Percentiles rank a stretch among this genome's conserved stretches.
Conservation (phyloP, 306 rosid genomes). For the Carpinus fangiana region DNA sequence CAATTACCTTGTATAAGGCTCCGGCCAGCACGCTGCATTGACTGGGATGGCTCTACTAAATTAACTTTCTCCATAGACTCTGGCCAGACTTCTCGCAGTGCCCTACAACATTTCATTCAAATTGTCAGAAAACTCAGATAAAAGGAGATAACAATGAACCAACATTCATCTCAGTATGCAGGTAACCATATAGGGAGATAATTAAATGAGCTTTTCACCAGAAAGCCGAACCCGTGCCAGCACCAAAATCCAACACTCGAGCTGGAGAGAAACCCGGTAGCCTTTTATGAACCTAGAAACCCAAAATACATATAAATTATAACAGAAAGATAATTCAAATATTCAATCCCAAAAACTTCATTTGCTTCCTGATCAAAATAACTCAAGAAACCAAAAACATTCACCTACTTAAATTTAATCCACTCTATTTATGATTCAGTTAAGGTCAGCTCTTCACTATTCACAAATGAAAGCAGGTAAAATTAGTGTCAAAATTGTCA, state of each 20-base stretch:
- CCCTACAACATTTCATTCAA: slow-evolving; percentile 58
- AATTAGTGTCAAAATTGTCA: no score
- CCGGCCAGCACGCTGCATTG: slow-evolving; percentile 91
- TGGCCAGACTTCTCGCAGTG: slow-evolving; percentile 92
- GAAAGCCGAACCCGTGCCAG: slow-evolving; percentile 94
- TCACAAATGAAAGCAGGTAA: not conserved
- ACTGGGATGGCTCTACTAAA: slow-evolving; percentile 87
- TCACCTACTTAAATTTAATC: not conserved
- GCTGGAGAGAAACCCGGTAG: slow-evolving; percentile 82
- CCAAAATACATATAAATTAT: not conserved
- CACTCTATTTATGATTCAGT: not conserved
- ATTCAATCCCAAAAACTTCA: not conserved
- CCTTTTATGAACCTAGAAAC: slow-evolving; percentile 68
- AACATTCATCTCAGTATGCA: slow-evolving; percentile 19
- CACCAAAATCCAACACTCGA: slow-evolving; percentile 84
- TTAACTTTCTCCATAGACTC: slow-evolving; percentile 70
- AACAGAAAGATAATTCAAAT: slow-evolving; percentile 6
- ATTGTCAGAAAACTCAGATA: slow-evolving; percentile 11
- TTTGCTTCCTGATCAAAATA: not conserved
- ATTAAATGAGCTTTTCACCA: slow-evolving; percentile 56
- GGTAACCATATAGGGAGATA: slow-evolving; percentile 9
- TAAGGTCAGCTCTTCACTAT: not conserved
- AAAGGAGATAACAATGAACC: slow-evolving; percentile 1
- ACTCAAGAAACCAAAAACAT: slow-evolving; percentile 20
- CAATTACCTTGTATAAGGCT: slow-evolving; percentile 74